Base-by-base conservation (phyloP, 768 basidiomycete species). In the Rickenella mellea region DNA sequence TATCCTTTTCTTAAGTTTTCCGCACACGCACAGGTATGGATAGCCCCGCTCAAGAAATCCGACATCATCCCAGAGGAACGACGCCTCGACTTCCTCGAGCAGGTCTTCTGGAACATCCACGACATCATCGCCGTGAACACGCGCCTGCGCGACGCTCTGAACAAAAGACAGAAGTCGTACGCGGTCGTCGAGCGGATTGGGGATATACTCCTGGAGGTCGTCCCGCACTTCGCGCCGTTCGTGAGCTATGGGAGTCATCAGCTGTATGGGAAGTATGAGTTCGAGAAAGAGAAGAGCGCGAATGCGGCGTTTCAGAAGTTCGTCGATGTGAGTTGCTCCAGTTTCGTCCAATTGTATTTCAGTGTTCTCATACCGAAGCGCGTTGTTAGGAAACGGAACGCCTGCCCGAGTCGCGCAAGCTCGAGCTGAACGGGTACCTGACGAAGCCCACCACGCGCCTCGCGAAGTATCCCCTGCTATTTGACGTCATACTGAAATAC, bases 391-490 rank as follows among this genome's bases (percentile, higher is more conserved):
- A 78, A 49, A 88, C 86, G 2, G 96, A 99, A 58, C 83, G 96
- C 15, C 68, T 86, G 15, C 93, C 93, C 0, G 92, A 96, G 58
- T 97, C 93, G 7, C 75, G 94, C 22, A 98, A 97, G 63, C 75
- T 98, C 27, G 96, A 99, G 62, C 66, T 99, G 38, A 99, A 99
- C 58, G 96, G 90, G 1, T 99, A 98, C 60, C 69, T 99, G 29
- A 99, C 96, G 6, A 98, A 97, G 60, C 96, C 96, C 1, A 98
- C 96, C 2, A 98, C 96, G 5, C 82, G 96, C 52, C 71, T 99
- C 21, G 96, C 94, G n/a, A 73, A 96, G 48, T 98, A 98, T 59
- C 96, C 96, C 6, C 71, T 99, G 2, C 67, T 98, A 2, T 71
- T 99, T 24, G 91, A 89, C 51, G 93, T 89, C 12, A 88, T 96